Conservation (phyloP, 768 basidiomycete species). For the Phylloporus sp. region DNA sequence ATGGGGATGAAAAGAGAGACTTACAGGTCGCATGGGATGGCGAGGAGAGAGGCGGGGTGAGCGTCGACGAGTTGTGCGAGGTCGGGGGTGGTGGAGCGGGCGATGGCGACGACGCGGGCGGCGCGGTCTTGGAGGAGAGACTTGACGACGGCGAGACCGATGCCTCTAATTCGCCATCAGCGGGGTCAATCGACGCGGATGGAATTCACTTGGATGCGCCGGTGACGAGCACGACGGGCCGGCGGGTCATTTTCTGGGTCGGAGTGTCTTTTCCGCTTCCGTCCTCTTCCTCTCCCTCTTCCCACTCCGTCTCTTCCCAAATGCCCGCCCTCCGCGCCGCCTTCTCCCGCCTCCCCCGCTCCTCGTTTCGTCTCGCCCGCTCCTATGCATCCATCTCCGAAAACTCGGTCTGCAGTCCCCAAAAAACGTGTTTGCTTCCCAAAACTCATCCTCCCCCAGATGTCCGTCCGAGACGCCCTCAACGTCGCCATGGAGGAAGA, state of each 20-base stretch:
- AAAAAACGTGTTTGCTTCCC: conserved; percentile 16
- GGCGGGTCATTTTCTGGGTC: too few relatives aligned
- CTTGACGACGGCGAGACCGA: conserved; percentile 76
- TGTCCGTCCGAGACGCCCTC: conserved; percentile 98
- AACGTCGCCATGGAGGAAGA: conserved; percentile 99
- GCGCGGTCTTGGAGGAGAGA: conserved; percentile 58
- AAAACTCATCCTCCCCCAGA: conserved; percentile 41
- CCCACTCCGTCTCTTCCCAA: conserved; percentile 15
- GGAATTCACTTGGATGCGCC: conserved; percentile 88
- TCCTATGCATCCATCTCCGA: conserved; percentile 60
- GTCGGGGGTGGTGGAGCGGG: conserved; percentile 65
- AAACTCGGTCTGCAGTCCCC: conserved; percentile 40
- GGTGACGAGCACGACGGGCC: conserved; percentile 71
- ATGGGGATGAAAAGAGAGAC: conserved; percentile 28
- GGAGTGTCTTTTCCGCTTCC: conserved; percentile 18
- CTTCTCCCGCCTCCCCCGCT: conserved; percentile 61
- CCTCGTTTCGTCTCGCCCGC: too few relatives aligned
- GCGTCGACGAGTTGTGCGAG: conserved; percentile 44
- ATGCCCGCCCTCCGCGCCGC: conserved; percentile 60
- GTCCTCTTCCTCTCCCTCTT: conserved; percentile 10
- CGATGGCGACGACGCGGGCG: conserved; percentile 70
- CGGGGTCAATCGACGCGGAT: background rate
- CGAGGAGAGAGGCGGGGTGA: conserved; percentile 41
- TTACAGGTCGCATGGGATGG: conserved; percentile 72
- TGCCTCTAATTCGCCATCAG: conserved; percentile 41